Conservation (phyloP, 2,329 filamentous ascomycete species). For the Hymenoscyphus albidus region DNA sequence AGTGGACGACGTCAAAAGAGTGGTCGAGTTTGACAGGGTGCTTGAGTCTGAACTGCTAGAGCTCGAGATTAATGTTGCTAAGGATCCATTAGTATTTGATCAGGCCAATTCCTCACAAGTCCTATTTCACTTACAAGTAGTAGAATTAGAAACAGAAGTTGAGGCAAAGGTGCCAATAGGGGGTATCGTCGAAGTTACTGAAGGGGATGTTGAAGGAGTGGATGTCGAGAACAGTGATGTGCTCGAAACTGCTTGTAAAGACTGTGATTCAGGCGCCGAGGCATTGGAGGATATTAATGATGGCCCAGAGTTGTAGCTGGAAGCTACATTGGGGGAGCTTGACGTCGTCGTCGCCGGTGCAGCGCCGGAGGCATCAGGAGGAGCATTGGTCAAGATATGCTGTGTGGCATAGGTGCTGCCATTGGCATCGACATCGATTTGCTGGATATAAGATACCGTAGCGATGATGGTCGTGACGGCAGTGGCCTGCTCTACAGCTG, state of each 20-base stretch:
- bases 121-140: slow-evolving; percentile 26
- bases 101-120: background rate
- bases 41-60: slow-evolving; percentile 23
- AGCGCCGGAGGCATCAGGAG: slow-evolving; percentile 6
- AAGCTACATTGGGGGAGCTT: background rate
- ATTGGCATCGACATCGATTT: slow-evolving; percentile 31
- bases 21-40: slow-evolving; percentile 21
- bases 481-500: slow-evolving; percentile 9
- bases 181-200: slow-evolving; percentile 3
- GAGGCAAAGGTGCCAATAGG: slow-evolving; percentile 28
- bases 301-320: slow-evolving; percentile 10
- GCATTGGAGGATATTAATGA: slow-evolving; percentile 8
- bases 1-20: slow-evolving; percentile 16
- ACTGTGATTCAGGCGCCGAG: slow-evolving; percentile 21
- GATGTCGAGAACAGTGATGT: slow-evolving; percentile 23
- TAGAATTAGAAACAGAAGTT: slow-evolving; percentile 31
- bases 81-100: slow-evolving; percentile 13
- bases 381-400: slow-evolving; percentile 20
- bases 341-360: slow-evolving; percentile 7
- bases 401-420: slow-evolving; percentile 28
- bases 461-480: slow-evolving; percentile 28
- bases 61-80: slow-evolving; percentile 31
- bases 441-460: slow-evolving; percentile 32
- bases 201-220: slow-evolving; percentile 26
- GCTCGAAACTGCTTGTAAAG: slow-evolving; percentile 26